Evolutionary conservation across 345 rosid species (phyloP), one percentile per base, ranked within the genome.

Genomic region (Corchorus olitorius): DNA sequence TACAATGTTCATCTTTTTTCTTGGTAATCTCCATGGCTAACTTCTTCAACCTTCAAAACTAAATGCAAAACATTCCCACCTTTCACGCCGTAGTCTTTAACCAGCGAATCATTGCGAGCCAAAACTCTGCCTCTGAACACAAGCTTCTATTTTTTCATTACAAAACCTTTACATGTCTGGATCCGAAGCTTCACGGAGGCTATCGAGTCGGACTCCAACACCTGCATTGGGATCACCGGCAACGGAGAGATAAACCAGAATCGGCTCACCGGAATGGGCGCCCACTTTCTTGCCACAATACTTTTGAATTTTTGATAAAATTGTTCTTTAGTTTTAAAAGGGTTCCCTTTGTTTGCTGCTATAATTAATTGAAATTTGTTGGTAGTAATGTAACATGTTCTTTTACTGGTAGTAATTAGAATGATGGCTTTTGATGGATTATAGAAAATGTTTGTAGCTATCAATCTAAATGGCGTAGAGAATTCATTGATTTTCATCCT

Each of bases 171-270:
- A 61, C 90, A 84, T 1, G 89, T 88, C 83, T 96, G 99, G 83
- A 96, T 96, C 89, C 91, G 83, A 10, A 92, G 93, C 80, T 96
- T 96, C 19, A 93, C 89, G 9, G 90, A 87, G 7, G 95, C 97
- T 6, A 95, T 89, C 3, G 99, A 92, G 70, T 93, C 98, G 0
- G 86, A 92, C 80, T 91, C 93, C 71, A 82, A 70, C 56, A 95
- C 90, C 59, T 87, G 76, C 89, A 93, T 84, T 6, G 97, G 98
- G 82, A 89, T 88, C 53, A 87, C 67, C 39, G 96, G 84, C 80
- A 13, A 82, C 79, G 17, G 87, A 83, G 10, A 92, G 85, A 79
- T 85, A 90, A 41, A 93, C 83, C 74, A 93, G 65, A 55, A 95
- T 90, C 10, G 97, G 73, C 54, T 87, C 85, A 50, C 68, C 84